These are phyloP conservation scores for Podaxis sp. DNA, from an alignment of 768 basidiomycete genomes.

Conservation along the genomic window DNA sequence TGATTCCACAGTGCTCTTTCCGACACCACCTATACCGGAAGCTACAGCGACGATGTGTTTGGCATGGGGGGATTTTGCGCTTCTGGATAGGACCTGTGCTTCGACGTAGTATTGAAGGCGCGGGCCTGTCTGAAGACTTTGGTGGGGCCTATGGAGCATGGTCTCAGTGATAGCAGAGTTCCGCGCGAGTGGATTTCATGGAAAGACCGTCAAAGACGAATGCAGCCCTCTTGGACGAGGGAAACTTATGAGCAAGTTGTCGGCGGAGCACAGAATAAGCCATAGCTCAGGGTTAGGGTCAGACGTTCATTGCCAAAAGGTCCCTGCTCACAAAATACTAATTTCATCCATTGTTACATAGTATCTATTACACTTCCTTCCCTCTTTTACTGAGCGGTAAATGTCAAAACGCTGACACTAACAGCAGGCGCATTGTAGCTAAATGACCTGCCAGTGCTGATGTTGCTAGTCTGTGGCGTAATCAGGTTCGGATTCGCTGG, in stretches of 20 bases:
- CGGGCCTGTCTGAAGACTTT: slow-evolving; percentile 20
- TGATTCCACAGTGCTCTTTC: slow-evolving; percentile 86
- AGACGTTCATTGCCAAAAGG: not conserved
- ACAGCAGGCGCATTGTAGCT: slow-evolving; percentile 52
- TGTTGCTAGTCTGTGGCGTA: slow-evolving; percentile 43
- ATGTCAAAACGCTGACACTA: slow-evolving; percentile 40
- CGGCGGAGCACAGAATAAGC: not conserved
- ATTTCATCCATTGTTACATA: too few relatives aligned
- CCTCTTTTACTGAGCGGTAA: slow-evolving; percentile 25
- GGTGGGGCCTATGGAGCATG: slow-evolving; percentile 29
- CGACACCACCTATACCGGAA: slow-evolving; percentile 94
- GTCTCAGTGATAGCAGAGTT: not conserved
- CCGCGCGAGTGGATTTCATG: slow-evolving; percentile 59
- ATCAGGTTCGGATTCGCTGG: slow-evolving; percentile 48
- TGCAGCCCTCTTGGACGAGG: not conserved
- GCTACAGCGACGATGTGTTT: slow-evolving; percentile 82
- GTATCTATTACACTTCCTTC: not conserved
- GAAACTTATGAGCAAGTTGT: not conserved
- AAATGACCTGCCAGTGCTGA: slow-evolving; percentile 50
- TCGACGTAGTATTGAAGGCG: slow-evolving; percentile 61
- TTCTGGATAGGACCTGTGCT: slow-evolving; percentile 53
- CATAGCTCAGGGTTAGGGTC: not conserved
- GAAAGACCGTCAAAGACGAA: slow-evolving; percentile 18
- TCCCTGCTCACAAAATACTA: too few relatives aligned
- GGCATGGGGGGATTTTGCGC: slow-evolving; percentile 64